Base-by-base conservation (phyloP, 129 eudicot species). In the Artemisia annua region DNA sequence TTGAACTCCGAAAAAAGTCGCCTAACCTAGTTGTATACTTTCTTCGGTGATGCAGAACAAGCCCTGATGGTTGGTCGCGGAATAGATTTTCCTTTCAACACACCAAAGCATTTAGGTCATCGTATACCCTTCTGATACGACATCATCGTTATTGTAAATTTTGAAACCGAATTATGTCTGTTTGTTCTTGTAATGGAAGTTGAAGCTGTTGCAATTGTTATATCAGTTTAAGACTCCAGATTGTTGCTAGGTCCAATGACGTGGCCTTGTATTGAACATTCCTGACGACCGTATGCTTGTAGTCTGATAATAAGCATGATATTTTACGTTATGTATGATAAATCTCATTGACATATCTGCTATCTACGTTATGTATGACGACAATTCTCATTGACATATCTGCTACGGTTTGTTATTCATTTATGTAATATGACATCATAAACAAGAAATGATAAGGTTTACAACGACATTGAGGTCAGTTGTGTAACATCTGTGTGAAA, bases 31-130 rank as follows among this genome's bases (percentile, higher is more conserved):
- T 11, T 60, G 46, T 60, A 39, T 63, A 62, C 46, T 30, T 43
- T 14, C 18, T 35, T 35, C 1, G 44, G 17, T 78, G 53, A 24
- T 75, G 84, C 92, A 86, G 96, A 68, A 81, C 4, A 78, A 67
- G 82, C 84, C 80, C 49, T 69, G 76, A 72, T 63, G 77, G 49
- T 13, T 52, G 65, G 19, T 53, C 2, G 20, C 15, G 43, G 56
- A 46, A 12, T 3, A n/a, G 2, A 1, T 39, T 43, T 20, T 11
- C 44, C 44, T 35, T 35, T 35, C 9, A 6, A 35, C 9, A 35
- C 8, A 6, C 44, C 44, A 6, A 35, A 35, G 44, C 44, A 35
- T 35, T 35, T 18, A 15, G 10, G 14, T 39, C 64, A 53, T 51
- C 44, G 44, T 6, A 35, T 5, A 53, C 12, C 46, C 19, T 17